Conservation (phyloP, 345 rosid species). For the Viola odorata region DNA sequence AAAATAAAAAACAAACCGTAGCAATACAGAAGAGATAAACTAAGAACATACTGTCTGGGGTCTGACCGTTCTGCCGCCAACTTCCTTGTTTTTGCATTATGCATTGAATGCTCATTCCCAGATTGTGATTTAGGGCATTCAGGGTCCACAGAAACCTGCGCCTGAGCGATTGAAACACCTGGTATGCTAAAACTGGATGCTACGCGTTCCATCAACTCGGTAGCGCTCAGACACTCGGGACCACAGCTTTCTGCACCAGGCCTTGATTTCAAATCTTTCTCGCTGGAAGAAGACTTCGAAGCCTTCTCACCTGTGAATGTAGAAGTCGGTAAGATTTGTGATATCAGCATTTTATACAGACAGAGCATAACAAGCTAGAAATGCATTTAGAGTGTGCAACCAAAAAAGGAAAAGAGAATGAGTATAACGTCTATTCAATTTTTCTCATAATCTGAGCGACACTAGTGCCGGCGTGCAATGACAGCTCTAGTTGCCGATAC, state of each 20-base stretch:
- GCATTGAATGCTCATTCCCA: conserved; percentile 16
- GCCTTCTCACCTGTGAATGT: conserved; percentile 29
- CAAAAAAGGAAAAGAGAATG: too few relatives aligned
- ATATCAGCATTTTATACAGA: too few relatives aligned
- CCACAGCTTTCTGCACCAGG: conserved; percentile 37
- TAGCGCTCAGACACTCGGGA: conserved; percentile 32
- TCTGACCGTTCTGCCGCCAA: conserved; percentile 17
- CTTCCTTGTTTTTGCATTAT: conserved; percentile 28
- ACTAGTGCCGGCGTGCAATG: too few relatives aligned
- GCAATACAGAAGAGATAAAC: background rate
- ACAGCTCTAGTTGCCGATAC: too few relatives aligned
- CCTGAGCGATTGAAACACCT: conserved; percentile 20
- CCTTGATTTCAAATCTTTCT: conserved; percentile 41
- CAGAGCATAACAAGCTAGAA: too few relatives aligned
- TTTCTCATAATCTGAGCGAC: too few relatives aligned
- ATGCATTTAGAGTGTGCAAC: too few relatives aligned
- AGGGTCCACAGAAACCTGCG: conserved; percentile 23
- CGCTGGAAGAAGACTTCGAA: conserved; percentile 31
- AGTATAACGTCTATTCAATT: too few relatives aligned
- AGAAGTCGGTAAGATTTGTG: conserved; percentile 9
- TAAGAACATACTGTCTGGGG: conserved; percentile 13
- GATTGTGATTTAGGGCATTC: conserved; percentile 20
- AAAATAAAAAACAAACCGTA: background rate
- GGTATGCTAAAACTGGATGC: conserved; percentile 22
- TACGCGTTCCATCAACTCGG: conserved; percentile 26